A percentile compares a stretch with the other conserved stretches of the same genome.
Evolutionary conservation across 2,329 filamentous ascomycete genomes (phyloP).

Genomic region (Alternaria atra): DNA sequence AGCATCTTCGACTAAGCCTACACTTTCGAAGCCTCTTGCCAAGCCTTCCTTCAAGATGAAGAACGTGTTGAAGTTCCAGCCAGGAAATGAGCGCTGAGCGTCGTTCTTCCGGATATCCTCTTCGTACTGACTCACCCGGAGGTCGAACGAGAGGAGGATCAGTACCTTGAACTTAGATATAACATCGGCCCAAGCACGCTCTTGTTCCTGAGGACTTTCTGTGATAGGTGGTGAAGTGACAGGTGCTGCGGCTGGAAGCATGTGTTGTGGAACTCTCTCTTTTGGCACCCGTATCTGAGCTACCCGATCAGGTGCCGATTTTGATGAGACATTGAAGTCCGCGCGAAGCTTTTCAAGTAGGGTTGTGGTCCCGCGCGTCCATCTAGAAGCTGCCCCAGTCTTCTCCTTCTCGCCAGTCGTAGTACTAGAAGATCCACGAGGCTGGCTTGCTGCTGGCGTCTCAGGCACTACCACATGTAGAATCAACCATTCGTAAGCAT

Average conservation of each 20-base stretch:
- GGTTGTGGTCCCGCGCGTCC: slow-evolving; percentile 80
- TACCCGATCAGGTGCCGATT: slow-evolving; percentile 77
- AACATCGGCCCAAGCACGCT: slow-evolving; percentile 83
- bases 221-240: slow-evolving; percentile 45
- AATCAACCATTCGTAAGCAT: slow-evolving; percentile 95
- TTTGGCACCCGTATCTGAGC: slow-evolving; percentile 81
- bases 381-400: slow-evolving; percentile 71
- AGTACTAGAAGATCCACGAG: slow-evolving; percentile 64
- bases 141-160: slow-evolving; percentile 89
- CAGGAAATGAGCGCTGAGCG: slow-evolving; percentile 82
- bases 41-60: slow-evolving; percentile 97
- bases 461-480: slow-evolving; percentile 92
- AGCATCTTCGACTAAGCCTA: slow-evolving; percentile 94
- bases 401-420: slow-evolving; percentile 71
- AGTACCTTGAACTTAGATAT: slow-evolving; percentile 85
- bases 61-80: slow-evolving; percentile 99
- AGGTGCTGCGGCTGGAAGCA: slow-evolving; percentile 54
- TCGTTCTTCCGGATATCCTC: slow-evolving; percentile 97
- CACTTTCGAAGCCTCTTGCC: slow-evolving; percentile 92
- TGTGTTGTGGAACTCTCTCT: slow-evolving; percentile 55
- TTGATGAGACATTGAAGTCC: slow-evolving; percentile 85
- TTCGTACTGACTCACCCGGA: slow-evolving; percentile 91
- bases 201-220: slow-evolving; percentile 79
- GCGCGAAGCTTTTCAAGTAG: slow-evolving; percentile 88
- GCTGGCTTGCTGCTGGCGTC: slow-evolving; percentile 80